phyloP scores from a whole-genome alignment of 2,329 filamentous ascomycete species.

The Fusarium sp. region DNA sequence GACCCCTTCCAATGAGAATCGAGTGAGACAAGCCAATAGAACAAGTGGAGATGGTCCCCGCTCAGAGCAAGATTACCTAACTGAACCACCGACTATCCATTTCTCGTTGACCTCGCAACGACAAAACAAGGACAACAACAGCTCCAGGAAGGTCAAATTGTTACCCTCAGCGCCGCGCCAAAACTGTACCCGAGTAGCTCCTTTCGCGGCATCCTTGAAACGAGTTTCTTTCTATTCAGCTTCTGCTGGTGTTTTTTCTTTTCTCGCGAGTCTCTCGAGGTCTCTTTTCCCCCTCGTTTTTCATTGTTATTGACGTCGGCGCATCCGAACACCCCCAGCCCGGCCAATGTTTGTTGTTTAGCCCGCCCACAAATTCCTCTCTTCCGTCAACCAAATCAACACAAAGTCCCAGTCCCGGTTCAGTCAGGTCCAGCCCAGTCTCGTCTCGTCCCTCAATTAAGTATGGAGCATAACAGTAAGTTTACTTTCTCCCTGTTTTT shows the following conservation, averaged over 20 bases:
- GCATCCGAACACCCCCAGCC: slow-evolving; percentile 48
- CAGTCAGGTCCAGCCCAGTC: slow-evolving; percentile 3
- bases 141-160: slow-evolving; percentile 45
- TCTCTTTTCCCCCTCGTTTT: slow-evolving; percentile 24
- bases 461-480: slow-evolving; percentile 55
- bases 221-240: slow-evolving; percentile 10
- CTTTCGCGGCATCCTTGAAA: slow-evolving; percentile 29
- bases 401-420: slow-evolving; percentile 32
- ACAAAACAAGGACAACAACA: slow-evolving; percentile 58
- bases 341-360: slow-evolving; percentile 58
- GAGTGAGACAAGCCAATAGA: slow-evolving; percentile 31
- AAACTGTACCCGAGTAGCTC: slow-evolving; percentile 31
- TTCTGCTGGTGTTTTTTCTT: slow-evolving; percentile 22
- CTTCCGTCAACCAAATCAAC: slow-evolving; percentile 45
- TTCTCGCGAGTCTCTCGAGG: slow-evolving; percentile 27
- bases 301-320: slow-evolving; percentile 47
- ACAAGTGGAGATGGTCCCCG: slow-evolving; percentile 17
- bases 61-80: slow-evolving; percentile 39
- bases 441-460: slow-evolving; percentile 33
- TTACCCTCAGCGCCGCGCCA: slow-evolving; percentile 49
- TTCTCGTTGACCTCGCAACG: slow-evolving; percentile 60
- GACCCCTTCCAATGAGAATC: slow-evolving; percentile 8
- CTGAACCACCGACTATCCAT: slow-evolving; percentile 37
- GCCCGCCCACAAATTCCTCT: slow-evolving; percentile 46
- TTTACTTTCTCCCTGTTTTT: slow-evolving; percentile 44